These are phyloP conservation scores for Phialemonium atrogriseum DNA, from an alignment of 2,329 filamentous ascomycete genomes.

Conservation along the genomic window DNA sequence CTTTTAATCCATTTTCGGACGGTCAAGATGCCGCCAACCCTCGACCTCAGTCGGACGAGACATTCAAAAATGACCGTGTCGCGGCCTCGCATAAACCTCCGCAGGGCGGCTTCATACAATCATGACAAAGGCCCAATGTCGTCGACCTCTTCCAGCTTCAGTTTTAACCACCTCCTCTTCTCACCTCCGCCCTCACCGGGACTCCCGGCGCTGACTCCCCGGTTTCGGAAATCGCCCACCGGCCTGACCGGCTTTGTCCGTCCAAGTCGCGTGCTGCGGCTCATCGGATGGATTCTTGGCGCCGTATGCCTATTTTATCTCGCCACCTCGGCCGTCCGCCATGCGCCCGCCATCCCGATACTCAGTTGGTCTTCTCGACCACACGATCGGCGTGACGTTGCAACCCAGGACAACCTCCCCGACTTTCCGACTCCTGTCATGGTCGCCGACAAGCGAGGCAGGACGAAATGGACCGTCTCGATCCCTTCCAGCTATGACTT, in stretches of 20 bases:
- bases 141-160: slow-evolving; percentile 54
- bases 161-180: slow-evolving; percentile 59
- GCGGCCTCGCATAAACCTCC: slow-evolving; percentile 50
- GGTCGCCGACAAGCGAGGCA: slow-evolving; percentile 55
- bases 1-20: slow-evolving; percentile 5
- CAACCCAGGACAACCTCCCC: slow-evolving; percentile 57
- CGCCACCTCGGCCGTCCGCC: slow-evolving; percentile 23
- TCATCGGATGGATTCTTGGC: slow-evolving; percentile 44
- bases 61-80: slow-evolving; percentile 44
- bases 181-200: slow-evolving; percentile 62
- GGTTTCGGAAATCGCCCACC: slow-evolving; percentile 52
- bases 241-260: slow-evolving; percentile 31
- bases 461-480: slow-evolving; percentile 70
- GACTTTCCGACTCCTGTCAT: slow-evolving; percentile 66
- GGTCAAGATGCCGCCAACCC: slow-evolving; percentile 33
- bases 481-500: slow-evolving; percentile 62
- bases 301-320: slow-evolving; percentile 45
- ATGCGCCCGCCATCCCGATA: slow-evolving; percentile 19
- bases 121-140: slow-evolving; percentile 46
- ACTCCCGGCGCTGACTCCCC: slow-evolving; percentile 58
- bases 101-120: slow-evolving; percentile 49
- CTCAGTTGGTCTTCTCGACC: slow-evolving; percentile 30
- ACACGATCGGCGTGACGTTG: slow-evolving; percentile 54
- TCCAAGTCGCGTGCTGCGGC: slow-evolving; percentile 48
- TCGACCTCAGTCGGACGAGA: slow-evolving; percentile 35